Base-by-base conservation (phyloP, 805 yeast species). In the Candida easanensis region DNA sequence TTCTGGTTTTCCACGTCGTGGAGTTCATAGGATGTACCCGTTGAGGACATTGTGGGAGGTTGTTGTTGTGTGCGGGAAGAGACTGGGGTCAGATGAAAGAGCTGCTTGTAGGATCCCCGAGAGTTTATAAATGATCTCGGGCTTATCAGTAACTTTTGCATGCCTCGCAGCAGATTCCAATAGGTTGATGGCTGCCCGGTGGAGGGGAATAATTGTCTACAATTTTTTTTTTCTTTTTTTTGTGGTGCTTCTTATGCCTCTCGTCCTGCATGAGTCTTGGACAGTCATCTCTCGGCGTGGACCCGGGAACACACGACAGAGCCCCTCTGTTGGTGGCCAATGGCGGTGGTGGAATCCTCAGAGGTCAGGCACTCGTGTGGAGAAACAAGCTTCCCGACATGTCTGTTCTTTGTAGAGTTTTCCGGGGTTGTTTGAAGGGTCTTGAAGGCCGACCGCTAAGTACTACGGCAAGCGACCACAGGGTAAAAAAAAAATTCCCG, bases 1-100 rank as follows among this genome's bases (percentile, higher is more conserved):
- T 22, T 22, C 21, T 38, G 46, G 17, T 41, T 20, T 39, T 48
- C 52, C 6, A 46, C 32, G 41, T 42, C 45, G 11, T 36, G 23
- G 27, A 48, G 44, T 26, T 41, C 44, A 32, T 42, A 42, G 33
- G 38, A 33, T 34, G 39, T 17, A 2, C 43, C 38, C 13, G 22
- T 28, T 14, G 38, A 30, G 13, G 42, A 38, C 42, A 38, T 38
- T 17, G 32, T 31, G 26, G 37, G n/a, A 18, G 20, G 28, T 27
- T 26, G 35, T 8, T 16, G 38, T 13, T 28, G 34, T 18, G 25
- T 16, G 20, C 19, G 37, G 20, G 21, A 22, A 19, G 15, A 22
- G 19, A 11, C 30, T 11, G 30, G 30, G n/a, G 30, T 10, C 15
- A 26, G 30, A 5, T 26, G 30, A 6, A 26, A 26, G n/a, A 21